Base-by-base conservation (phyloP, 306 rosid species). In the Alnus glutinosa region DNA sequence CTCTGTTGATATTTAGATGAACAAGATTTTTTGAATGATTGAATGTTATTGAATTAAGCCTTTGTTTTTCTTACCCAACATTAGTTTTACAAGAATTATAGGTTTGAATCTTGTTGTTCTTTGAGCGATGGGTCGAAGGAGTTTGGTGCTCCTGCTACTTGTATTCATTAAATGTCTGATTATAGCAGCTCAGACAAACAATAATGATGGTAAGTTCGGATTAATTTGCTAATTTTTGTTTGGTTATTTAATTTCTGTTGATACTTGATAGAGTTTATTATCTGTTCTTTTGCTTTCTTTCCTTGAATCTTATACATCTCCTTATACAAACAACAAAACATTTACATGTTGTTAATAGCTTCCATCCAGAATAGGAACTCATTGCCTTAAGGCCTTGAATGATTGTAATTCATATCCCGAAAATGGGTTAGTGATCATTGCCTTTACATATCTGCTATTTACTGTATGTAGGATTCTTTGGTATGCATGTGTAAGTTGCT, bases 171-270 rank as follows among this genome's bases (percentile, higher is more conserved):
- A 48, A 55, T 2, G 37, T 15, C 44, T 67, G 12, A 23, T 44
- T 52, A 1, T 62, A 16, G 78, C 78, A 39, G 50, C 71, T 16
- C 2, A 14, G 23, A 77, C 75, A 64, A 0, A 36, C 74, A 5
- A 0, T 69, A 36, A 0, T 18, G 85, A 82, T 51, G 52, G 85
- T 82, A 82, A 82, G 85, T 70, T 58, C 71, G 36, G 67, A 36
- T 55, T 48, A 55, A 46, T 54, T 37, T 67, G 11, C 50, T 42
- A 42, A 5, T 7, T 42, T 42, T 42, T 1, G 58, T 34, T 39
- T 70, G 48, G 71, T 39, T 37, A 39, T 67, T 67, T 19, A 18
- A 3, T 37, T 39, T 37, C 71, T 39, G 49, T 16, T 39, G n/a
- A 36, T 36, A 13, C 9, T 62, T 62, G 47, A 0, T 34, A 7